Base-by-base conservation (phyloP, 176 grass and related monocot genomes). In the Ensete glaucum region DNA sequence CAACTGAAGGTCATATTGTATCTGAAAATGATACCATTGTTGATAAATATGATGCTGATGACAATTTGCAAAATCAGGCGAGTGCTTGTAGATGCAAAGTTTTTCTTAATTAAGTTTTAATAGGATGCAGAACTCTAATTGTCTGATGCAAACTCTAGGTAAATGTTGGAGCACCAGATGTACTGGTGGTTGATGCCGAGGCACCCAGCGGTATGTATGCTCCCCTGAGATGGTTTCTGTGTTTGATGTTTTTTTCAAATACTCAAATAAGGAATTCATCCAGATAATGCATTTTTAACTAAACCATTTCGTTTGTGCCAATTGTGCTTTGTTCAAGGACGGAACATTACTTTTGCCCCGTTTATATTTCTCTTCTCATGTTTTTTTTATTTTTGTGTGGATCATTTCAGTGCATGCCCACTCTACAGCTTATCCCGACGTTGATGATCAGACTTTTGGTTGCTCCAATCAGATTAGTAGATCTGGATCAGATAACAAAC, bases 41-140 rank as follows among this genome's bases (percentile, higher is more conserved):
- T 67, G 29, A 8, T 48, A 76, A 14, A 50, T 67, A 82, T 77
- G 56, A 48, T 62, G 11, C 50, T 79, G 85, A 79, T 71, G 53
- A 29, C 19, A 81, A 25, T 76, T 77, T 10, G 60, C 69, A 76
- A 70, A 64, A 78, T 52, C 49, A 77, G 83, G 85, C 17, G 69
- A 92, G 89, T 79, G 48, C 34, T 29, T 73, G 13, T 43, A 54
- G 62, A 79, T 67, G 81, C 43, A 15, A 19, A n/a, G 9, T 27
- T 14, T 12, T 1, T 24, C 21, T 25, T 49, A n/a, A 76, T 68
- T 52, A 17, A 78, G 60, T 76, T 58, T 73, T 53, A 78, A 81
- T 58, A 67, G 69, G 56, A 52, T 72, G 48, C 19, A 21, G 27
- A 53, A 29, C 64, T 19, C 23, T 68, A 26, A 85, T 34, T 85